Conservation (phyloP, 2,329 filamentous ascomycete genomes). For the Leptographium radiaticola region DNA sequence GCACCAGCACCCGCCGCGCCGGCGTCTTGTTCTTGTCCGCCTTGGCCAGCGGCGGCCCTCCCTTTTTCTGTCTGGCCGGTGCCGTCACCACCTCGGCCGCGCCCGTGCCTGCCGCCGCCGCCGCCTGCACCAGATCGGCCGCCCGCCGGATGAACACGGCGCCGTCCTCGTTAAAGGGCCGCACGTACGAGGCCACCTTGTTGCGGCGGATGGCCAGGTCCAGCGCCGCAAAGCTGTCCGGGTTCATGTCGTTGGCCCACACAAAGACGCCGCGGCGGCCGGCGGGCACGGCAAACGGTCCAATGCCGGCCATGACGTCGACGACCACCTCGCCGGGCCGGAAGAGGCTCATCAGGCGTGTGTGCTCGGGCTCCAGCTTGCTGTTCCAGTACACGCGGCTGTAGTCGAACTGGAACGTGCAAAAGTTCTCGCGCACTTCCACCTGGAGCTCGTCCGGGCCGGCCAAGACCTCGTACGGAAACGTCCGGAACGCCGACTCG, state of each 20-base stretch:
- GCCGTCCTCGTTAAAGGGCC: conserved; percentile 71
- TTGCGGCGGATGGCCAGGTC: conserved; percentile 59
- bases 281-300: conserved; percentile 85
- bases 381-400: conserved; percentile 98
- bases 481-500: conserved; percentile 79
- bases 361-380: conserved; percentile 79
- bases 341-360: conserved; percentile 64
- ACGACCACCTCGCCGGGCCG: conserved; percentile 76
- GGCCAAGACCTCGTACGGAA: conserved; percentile 78
- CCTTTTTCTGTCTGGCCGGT: not conserved
- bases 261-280: conserved; percentile 85
- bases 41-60: not conserved
- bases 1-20: conserved; percentile 31
- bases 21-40: conserved; percentile 7
- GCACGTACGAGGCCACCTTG: conserved; percentile 66
- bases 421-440: conserved; percentile 66
- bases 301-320: conserved; percentile 95
- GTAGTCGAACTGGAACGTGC: conserved; percentile 87
- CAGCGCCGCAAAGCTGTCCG: conserved; percentile 67
- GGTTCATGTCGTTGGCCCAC: conserved; percentile 95
- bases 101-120: conserved; percentile 34
- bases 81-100: conserved; percentile 13
- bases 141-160: conserved; percentile 64
- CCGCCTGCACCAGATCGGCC: conserved; percentile 44
- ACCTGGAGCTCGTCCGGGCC: conserved; percentile 77